Evolutionary conservation across 495 filamentous ascomycete genomes (phyloP), one percentile per base, ranked within the genome.

Genomic region (Talaromyces stipitatus): DNA sequence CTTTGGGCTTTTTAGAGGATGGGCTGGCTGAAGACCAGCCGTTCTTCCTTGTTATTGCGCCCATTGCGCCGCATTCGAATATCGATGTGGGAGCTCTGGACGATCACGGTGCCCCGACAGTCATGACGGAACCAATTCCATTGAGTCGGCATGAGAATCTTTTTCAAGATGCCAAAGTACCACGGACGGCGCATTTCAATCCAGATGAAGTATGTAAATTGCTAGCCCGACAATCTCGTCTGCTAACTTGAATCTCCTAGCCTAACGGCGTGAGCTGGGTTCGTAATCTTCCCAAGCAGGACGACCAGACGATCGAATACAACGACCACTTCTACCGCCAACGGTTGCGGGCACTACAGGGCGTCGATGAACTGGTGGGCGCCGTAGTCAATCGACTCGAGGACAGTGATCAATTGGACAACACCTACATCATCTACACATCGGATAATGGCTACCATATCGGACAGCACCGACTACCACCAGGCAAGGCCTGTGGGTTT

Each of bases 371-470:
- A 68, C 70, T 89, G 14, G 82, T 91, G 0, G 82, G 85, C 18
- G 66, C 65, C 0, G 58, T 89, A 1, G 65, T 89, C 1, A 57
- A 61, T 0, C 75, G 77, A 0, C 67, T 91, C 0, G 76, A 80
- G 12, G 62, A 71, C 2, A 66, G 76, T 23, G 74, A 68, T 14
- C 60, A 85, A 28, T 65, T 88, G 7, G 83, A 88, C 10, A 81
- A 87, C 58, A 90, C 86, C 0, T 89, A 83, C 57, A 77, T 91
- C 46, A 75, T 91, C 51, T 89, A 86, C 64, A 85, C 85, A 1
- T 84, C 82, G 0, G 87, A 90, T 60, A 90, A 91, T 60, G 87
- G 87, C 0, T 90, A 85, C 65, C 85, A 89, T 59, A 86, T 90
- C 53, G 82, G 85, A 23, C 87, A 90, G 59, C 87, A 91, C 63